Evolutionary conservation across 2,329 filamentous ascomycete genomes (phyloP).

Genomic region (Penicillium sp.): DNA sequence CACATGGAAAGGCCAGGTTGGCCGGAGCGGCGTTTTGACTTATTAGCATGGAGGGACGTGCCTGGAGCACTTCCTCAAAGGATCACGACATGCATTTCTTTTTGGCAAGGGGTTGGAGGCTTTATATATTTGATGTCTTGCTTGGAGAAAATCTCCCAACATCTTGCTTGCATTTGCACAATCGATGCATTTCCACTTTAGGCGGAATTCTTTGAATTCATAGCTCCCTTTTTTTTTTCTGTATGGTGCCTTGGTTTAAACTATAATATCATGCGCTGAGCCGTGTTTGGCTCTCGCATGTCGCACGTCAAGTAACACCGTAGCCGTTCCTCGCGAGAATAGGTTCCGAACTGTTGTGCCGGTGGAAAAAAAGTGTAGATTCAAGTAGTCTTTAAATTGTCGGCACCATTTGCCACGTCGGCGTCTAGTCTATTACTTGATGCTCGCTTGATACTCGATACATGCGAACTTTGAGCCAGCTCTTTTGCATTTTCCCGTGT

Average conservation of each 20-base stretch:
- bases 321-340: neutral
- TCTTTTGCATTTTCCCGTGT: neutral
- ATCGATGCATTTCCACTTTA: neutral
- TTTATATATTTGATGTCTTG: conserved; percentile 5
- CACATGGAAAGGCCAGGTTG: conserved; percentile 5
- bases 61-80: conserved; percentile 20
- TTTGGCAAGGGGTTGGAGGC: conserved; percentile 8
- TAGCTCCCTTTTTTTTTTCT: neutral
- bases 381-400: neutral
- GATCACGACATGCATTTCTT: conserved; percentile 18
- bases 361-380: neutral
- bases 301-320: neutral
- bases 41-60: conserved; percentile 18
- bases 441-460: neutral
- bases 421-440: neutral
- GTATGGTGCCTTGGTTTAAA: neutral
- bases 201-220: neutral
- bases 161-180: neutral
- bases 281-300: neutral
- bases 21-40: conserved; percentile 20
- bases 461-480: neutral
- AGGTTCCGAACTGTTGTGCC: neutral
- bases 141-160: neutral
- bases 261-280: neutral
- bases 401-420: neutral